A percentile compares a stretch with the other conserved stretches of the same genome.
Conservation (phyloP, 495 filamentous ascomycete species). For the Lasiosphaeria miniovina region DNA sequence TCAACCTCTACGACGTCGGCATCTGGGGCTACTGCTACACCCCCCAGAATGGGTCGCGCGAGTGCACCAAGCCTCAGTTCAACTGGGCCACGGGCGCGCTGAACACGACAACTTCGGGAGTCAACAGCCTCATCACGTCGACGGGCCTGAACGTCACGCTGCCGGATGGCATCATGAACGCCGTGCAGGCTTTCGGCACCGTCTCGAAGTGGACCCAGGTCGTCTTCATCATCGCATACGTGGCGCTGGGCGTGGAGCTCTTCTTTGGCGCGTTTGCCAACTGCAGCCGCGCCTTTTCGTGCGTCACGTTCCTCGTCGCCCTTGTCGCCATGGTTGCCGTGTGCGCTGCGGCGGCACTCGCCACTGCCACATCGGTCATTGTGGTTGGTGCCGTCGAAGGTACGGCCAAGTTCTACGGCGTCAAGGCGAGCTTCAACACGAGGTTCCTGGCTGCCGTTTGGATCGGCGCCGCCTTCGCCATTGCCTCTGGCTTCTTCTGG, state of each 20-base stretch:
- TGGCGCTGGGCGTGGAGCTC: slow-evolving; percentile 70
- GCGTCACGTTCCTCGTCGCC: slow-evolving; percentile 46
- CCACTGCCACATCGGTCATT: slow-evolving; percentile 59
- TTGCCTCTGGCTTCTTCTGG: slow-evolving; percentile 81
- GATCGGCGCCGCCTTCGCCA: slow-evolving; percentile 73
- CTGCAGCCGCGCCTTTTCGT: slow-evolving; percentile 47
- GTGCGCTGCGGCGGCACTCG: slow-evolving; percentile 55
- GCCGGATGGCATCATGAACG: slow-evolving; percentile 60
- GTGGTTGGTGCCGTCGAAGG: slow-evolving; percentile 67
- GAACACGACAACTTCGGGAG: slow-evolving; percentile 51
- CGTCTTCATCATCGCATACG: slow-evolving; percentile 66
- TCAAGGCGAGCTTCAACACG: slow-evolving; percentile 59
- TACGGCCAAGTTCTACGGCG: slow-evolving; percentile 62
- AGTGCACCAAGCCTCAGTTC: slow-evolving; percentile 63
- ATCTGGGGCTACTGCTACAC: slow-evolving; percentile 84
- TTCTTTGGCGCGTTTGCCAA: slow-evolving; percentile 73
- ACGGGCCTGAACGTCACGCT: slow-evolving; percentile 48
- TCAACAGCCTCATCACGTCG: slow-evolving; percentile 40
- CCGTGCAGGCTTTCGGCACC: slow-evolving; percentile 65
- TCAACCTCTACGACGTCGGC: slow-evolving; percentile 75
- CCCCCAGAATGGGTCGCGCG: slow-evolving; percentile 43
- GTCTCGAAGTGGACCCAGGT: slow-evolving; percentile 81
- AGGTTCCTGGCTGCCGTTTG: slow-evolving; percentile 69
- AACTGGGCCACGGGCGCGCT: slow-evolving; percentile 69
- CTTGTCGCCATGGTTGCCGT: slow-evolving; percentile 59